Percentiles rank a stretch among this genome's conserved stretches.
Conservation (phyloP, 2,329 filamentous ascomycete genomes). For the Clonostachys byssicola region DNA sequence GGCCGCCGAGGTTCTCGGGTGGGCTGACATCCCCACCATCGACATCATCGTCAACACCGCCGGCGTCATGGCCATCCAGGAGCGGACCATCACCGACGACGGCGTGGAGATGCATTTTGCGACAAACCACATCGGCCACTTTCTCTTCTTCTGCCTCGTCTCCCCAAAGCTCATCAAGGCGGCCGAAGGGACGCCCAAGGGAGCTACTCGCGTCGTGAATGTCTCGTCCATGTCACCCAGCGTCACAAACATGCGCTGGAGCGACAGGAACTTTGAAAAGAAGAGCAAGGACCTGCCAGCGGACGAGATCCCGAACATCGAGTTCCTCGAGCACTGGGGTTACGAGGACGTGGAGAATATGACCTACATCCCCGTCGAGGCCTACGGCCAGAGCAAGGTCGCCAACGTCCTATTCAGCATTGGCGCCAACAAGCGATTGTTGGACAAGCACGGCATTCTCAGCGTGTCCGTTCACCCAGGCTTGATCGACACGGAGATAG, state of each 20-base stretch:
- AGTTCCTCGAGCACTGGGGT: slow-evolving; percentile 7
- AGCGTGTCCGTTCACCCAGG: slow-evolving; percentile 23
- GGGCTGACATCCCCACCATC: slow-evolving; percentile 19
- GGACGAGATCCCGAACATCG: slow-evolving; percentile 7
- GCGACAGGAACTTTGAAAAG: slow-evolving; percentile 36
- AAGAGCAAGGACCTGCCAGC: slow-evolving; percentile 10
- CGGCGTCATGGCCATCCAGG: slow-evolving; percentile 22
- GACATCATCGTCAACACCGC: slow-evolving; percentile 33
- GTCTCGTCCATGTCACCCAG: slow-evolving; percentile 28
- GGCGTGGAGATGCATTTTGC: slow-evolving; percentile 24
- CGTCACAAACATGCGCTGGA: slow-evolving; percentile 27
- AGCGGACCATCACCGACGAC: slow-evolving; percentile 16
- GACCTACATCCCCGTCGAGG: slow-evolving; percentile 13
- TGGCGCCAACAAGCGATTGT: slow-evolving; percentile 11
- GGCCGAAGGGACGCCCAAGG: slow-evolving; percentile 10
- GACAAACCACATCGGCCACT: slow-evolving; percentile 25
- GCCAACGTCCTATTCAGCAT: slow-evolving; percentile 20
- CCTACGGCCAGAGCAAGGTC: slow-evolving; percentile 18
- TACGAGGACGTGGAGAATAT: slow-evolving; percentile 7
- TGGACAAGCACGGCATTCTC: slow-evolving; percentile 23
- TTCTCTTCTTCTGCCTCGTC: slow-evolving; percentile 24
- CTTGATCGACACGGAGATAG: slow-evolving; percentile 22
- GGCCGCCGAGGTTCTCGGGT: slow-evolving; percentile 22
- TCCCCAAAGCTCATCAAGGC: slow-evolving; percentile 17
- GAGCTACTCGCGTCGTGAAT: slow-evolving; percentile 1